Evolutionary conservation across 176 grass and related monocot species (phyloP).

Genomic region (Leersia perrieri): DNA sequence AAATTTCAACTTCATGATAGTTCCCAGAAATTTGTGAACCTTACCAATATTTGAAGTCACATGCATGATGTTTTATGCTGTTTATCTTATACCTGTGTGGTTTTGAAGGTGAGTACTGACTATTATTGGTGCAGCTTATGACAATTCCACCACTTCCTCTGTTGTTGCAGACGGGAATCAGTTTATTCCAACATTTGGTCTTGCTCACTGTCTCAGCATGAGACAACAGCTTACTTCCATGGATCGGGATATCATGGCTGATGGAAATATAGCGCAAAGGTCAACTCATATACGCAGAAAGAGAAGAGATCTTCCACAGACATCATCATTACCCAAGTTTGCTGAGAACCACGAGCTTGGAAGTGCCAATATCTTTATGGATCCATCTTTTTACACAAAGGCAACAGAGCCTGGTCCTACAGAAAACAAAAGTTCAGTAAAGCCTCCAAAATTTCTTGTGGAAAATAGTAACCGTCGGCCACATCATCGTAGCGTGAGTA

Average conservation of each 20-base stretch:
- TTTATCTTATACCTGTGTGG: not conserved
- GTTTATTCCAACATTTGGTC: constrained; percentile 59
- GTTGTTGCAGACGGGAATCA: constrained; percentile 58
- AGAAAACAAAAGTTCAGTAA: constrained; percentile 41
- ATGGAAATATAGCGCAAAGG: constrained; percentile 54
- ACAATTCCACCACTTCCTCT: constrained; percentile 20
- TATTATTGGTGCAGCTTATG: constrained; percentile 7
- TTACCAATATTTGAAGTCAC: constrained; percentile 32
- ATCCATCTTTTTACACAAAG: constrained; percentile 56
- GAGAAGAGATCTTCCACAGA: constrained; percentile 71
- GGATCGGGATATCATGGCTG: constrained; percentile 50
- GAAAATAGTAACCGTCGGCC: constrained; percentile 36
- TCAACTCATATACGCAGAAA: constrained; percentile 40
- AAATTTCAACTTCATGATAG: not conserved
- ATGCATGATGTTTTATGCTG: constrained; percentile 10
- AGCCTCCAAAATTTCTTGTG: constrained; percentile 49
- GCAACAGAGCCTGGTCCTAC: constrained; percentile 41
- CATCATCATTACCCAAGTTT: constrained; percentile 52
- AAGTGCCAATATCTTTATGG: constrained; percentile 52
- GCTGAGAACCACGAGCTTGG: constrained; percentile 60
- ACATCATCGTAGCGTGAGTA: constrained; percentile 39
- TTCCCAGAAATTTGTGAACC: constrained; percentile 7
- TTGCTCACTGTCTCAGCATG: constrained; percentile 51
- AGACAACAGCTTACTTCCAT: constrained; percentile 60
- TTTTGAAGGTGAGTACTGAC: constrained; percentile 14